Conservation (phyloP, 441 rosid genomes). For the Raphanus hybrid region DNA sequence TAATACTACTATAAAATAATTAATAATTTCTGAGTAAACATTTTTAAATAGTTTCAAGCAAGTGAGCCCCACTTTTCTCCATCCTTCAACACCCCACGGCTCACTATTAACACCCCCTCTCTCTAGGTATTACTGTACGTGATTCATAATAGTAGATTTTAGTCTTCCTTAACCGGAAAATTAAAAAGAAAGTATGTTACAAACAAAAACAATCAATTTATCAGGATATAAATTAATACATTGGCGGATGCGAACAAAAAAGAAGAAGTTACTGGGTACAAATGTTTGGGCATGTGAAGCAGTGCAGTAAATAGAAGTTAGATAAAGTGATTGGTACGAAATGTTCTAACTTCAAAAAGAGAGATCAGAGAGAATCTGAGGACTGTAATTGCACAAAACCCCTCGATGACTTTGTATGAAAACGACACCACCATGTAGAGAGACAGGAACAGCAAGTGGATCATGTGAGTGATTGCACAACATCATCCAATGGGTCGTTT, state of each 20-base stretch:
- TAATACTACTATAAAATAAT: not conserved
- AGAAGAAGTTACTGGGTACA: conserved; percentile 10
- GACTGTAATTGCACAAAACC: conserved; percentile 37
- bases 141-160: not conserved
- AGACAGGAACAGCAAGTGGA: conserved; percentile 36
- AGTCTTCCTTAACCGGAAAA: too few relatives aligned
- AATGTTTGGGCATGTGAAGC: conserved; percentile 35
- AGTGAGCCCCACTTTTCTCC: too few relatives aligned
- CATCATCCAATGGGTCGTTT: conserved; percentile 21
- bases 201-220: conserved; percentile 4
- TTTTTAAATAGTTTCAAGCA: not conserved
- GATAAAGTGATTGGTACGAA: conserved; percentile 39
- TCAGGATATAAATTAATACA: not conserved
- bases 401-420: conserved; percentile 35
- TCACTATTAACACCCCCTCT: too few relatives aligned
- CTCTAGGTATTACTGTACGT: too few relatives aligned
- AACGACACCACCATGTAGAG: conserved; percentile 36
- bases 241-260: not conserved
- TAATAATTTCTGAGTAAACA: not conserved
- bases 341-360: conserved; percentile 33
- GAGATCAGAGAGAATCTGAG: conserved; percentile 44
- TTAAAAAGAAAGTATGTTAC: not conserved
- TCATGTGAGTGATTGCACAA: conserved; percentile 39
- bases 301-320: conserved; percentile 31
- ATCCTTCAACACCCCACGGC: too few relatives aligned